phyloP scores from a whole-genome alignment of 495 filamentous ascomycete species.

The Penicillium canariense region DNA sequence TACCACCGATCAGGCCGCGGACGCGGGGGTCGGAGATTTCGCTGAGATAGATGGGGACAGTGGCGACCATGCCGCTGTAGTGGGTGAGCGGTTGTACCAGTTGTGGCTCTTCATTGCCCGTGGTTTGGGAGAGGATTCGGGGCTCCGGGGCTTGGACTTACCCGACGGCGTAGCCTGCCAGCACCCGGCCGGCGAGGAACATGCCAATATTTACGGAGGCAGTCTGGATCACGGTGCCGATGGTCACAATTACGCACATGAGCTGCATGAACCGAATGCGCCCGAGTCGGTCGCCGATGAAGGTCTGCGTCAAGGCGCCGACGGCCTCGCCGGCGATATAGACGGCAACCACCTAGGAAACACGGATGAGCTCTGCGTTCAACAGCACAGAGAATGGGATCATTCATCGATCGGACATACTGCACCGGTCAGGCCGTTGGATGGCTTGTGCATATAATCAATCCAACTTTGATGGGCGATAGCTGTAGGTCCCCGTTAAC shows the following conservation, averaged over 20 bases:
- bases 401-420: constrained; percentile 26
- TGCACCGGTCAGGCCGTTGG: constrained; percentile 55
- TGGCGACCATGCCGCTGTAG: constrained; percentile 50
- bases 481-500: constrained; percentile 33
- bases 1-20: constrained; percentile 57
- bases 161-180: constrained; percentile 58
- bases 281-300: constrained; percentile 54
- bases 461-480: constrained; percentile 62
- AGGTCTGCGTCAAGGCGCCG: constrained; percentile 52
- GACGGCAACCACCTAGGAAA: constrained; percentile 50
- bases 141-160: constrained; percentile 17
- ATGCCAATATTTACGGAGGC: constrained; percentile 58
- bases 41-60: constrained; percentile 58
- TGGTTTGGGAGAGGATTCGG: neutral
- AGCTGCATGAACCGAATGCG: constrained; percentile 60
- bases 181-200: constrained; percentile 55
- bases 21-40: constrained; percentile 54
- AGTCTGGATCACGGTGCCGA: constrained; percentile 55
- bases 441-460: constrained; percentile 56
- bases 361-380: neutral
- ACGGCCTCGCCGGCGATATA: constrained; percentile 59
- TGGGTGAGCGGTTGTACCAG: neutral
- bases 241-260: constrained; percentile 55
- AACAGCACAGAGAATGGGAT: neutral
- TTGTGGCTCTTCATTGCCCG: neutral